A percentile compares a stretch with the other conserved stretches of the same genome.
Conservation (phyloP, 176 grass and related monocot species). For the Phragmites australis region DNA sequence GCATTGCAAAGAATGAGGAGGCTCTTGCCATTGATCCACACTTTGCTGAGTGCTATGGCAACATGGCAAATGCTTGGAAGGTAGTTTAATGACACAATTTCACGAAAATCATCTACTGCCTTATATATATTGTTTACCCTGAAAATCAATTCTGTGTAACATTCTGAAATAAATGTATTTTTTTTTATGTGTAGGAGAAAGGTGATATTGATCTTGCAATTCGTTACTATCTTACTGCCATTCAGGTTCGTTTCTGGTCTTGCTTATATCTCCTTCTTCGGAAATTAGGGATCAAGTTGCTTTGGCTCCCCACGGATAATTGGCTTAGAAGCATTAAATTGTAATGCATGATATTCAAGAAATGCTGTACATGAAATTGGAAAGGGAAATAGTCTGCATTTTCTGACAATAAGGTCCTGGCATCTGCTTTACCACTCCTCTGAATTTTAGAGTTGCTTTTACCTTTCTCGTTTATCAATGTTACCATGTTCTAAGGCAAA, state of each 20-base stretch:
- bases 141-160: not conserved
- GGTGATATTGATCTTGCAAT: conserved; percentile 88
- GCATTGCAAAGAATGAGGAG: conserved; percentile 95
- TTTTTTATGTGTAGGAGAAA: conserved; percentile 69
- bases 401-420: not conserved
- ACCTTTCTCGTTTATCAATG: not conserved
- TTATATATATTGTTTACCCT: not conserved
- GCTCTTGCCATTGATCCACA: conserved; percentile 86
- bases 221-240: conserved; percentile 86
- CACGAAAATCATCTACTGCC: not conserved
- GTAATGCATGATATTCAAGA: not conserved
- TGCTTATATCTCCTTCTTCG: conserved; percentile 4
- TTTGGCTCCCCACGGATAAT: not conserved
- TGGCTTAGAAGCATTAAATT: not conserved
- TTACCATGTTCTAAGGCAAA: not conserved
- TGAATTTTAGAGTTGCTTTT: not conserved
- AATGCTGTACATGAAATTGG: not conserved
- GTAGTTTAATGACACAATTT: conserved; percentile 43
- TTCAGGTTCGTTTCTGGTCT: conserved; percentile 62
- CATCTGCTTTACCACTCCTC: not conserved
- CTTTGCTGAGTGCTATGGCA: conserved; percentile 95
- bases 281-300: not conserved
- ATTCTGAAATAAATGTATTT: not conserved
- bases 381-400: not conserved
- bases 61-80: conserved; percentile 99